Evolutionary conservation across 768 basidiomycete genomes (phyloP).

Genomic region (Pleurotus salmoneostramineus): DNA sequence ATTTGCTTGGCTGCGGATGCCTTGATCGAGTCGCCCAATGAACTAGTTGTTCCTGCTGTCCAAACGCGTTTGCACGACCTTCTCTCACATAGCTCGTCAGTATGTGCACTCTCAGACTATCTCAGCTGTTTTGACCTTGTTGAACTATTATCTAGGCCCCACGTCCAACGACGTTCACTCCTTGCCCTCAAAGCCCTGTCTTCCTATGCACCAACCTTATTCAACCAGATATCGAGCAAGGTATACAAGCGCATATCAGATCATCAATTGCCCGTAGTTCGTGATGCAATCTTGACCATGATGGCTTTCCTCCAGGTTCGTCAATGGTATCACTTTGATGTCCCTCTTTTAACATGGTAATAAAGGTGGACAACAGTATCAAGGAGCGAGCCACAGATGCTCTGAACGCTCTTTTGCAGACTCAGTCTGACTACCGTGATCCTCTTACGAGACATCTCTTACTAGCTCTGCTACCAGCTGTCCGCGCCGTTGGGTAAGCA

Average conservation of each 20-base stretch:
- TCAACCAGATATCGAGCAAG: slow-evolving; percentile 36
- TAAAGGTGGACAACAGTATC: not conserved
- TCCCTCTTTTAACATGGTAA: not conserved
- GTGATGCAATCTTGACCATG: slow-evolving; percentile 39
- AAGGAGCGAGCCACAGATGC: not conserved
- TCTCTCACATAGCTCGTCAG: slow-evolving; percentile 75
- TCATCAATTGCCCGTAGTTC: slow-evolving; percentile 35
- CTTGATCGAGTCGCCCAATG: slow-evolving; percentile 55
- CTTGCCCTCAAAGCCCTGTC: slow-evolving; percentile 55
- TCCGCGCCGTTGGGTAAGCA: not conserved
- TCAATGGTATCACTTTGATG: not conserved
- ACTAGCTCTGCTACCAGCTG: not conserved
- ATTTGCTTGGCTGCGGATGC: slow-evolving; percentile 74
- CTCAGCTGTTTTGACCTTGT: not conserved
- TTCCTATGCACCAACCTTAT: slow-evolving; percentile 36
- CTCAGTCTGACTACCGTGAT: not conserved
- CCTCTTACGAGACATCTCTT: not conserved
- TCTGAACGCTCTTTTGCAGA: not conserved
- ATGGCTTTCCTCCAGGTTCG: slow-evolving; percentile 20
- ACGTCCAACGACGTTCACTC: slow-evolving; percentile 60
- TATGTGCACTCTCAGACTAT: slow-evolving; percentile 23
- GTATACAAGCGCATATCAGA: slow-evolving; percentile 41
- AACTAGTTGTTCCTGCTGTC: slow-evolving; percentile 74
- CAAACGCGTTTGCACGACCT: slow-evolving; percentile 62
- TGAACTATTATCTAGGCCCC: slow-evolving; percentile 33